Evolutionary conservation across 1,139 yeast genomes (phyloP), one percentile per base, ranked within the genome.

Genomic region (Pneumocystis canis): DNA sequence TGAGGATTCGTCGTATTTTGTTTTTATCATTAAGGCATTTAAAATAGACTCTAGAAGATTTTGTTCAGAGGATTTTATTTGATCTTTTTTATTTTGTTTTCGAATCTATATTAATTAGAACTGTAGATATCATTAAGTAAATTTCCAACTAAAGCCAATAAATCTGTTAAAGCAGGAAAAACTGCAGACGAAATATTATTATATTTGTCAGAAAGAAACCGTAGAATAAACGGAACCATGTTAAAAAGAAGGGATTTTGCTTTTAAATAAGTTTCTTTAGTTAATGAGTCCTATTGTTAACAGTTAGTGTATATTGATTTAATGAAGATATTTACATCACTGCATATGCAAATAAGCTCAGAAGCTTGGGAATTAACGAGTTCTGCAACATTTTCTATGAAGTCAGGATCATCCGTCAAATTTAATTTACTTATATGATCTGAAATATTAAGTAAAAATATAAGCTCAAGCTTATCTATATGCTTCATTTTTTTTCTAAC

Each of bases 401-500:
- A 87, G 60, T 87, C 95, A 56, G 85, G 73, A 65, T 85, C 85
- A 30, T 74, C 73, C 47, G 76, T 73, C 47, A 72, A 74, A 40
- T 63, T 71, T 60, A 70, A 72, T 67, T 68, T 75, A 59, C 68
- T 72, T 67, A 87, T 77, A 33, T 85, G 76, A 40, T 75, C 72
- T 1, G 89, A 82, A 65, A 92, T 76, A 70, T 87, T 83, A 63
- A 90, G 77, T 69, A 89, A 76, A 40, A 81, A 77, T 65, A 94
- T 77, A 59, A 94, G 79, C 71, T 89, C 88, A 63, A 90, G 75
- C 73, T 94, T 94, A 71, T 86, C 88, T n/a, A 79, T 77, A 0
- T 96, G 85, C 68, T 85, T 82, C 99, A 94, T 94, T 71, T 94
- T 94, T 72, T 94, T 94, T 68, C 89, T 80, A 62, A 92, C 79